Evolutionary conservation across 2,329 filamentous ascomycete species (phyloP).

Genomic region (Pyrenophora teres): DNA sequence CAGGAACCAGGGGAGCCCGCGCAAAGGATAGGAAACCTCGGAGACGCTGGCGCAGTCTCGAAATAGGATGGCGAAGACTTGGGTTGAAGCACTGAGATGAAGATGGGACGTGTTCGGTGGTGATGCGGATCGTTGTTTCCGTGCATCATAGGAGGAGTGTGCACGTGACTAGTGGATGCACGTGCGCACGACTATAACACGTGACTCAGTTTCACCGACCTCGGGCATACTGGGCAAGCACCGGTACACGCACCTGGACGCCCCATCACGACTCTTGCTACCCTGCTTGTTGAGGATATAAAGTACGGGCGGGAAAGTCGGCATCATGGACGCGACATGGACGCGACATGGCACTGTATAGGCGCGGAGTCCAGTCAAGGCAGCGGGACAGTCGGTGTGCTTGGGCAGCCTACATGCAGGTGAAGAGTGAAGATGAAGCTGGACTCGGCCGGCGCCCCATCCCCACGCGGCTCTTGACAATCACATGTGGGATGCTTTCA

Average conservation of each 20-base stretch:
- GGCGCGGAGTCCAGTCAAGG: neutral
- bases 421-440: conserved; percentile 1
- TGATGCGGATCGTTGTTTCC: no score
- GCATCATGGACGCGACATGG: neutral
- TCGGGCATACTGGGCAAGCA: neutral
- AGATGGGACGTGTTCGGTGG: neutral
- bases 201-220: neutral
- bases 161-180: no score
- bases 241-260: neutral
- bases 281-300: neutral
- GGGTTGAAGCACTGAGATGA: neutral
- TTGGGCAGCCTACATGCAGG: no score
- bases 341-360: neutral
- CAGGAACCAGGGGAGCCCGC: conserved; percentile 18
- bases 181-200: neutral
- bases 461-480: conserved; percentile 11
- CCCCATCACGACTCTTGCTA: neutral
- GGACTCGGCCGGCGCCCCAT: neutral
- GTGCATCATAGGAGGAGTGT: no score
- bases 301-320: neutral
- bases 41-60: neutral
- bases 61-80: neutral
- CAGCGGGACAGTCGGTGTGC: no score
- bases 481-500: neutral
- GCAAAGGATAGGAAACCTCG: conserved; percentile 3